Evolutionary conservation across 345 rosid genomes (phyloP), one percentile per base, ranked within the genome.

Genomic region (Rhodamnia rubescens): DNA sequence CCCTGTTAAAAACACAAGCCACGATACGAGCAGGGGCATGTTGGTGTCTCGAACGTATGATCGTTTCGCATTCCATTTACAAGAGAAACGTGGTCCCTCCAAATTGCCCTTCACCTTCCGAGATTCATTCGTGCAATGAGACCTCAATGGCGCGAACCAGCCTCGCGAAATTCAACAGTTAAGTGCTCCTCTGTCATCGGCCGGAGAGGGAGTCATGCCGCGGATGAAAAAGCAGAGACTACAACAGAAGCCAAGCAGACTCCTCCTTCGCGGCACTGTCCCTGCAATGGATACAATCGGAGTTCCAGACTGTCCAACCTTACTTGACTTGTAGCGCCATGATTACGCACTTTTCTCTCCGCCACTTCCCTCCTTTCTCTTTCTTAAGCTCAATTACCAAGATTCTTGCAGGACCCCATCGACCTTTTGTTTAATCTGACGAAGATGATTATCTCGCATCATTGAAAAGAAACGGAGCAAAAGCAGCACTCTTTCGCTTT

Each of bases 341-440:
- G 80, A 84, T 88, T 74, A 29, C 53, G 54, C 26, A 57, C 88
- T 74, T 89, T 87, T 42, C 58, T 61, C 51, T 36, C 14, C 56
- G 0, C 24, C 27, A 56, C 78, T 84, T 83, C 87, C 52, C 55
- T 51, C 40, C 40, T 11, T 1, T 20, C 5, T 36, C 32, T 20
- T 1, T 9, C 20, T 4, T 18, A 69, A 78, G 89, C 87, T 82
- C 92, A 90, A 88, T 91, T 91, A 88, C 90, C 93, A 75, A 92
- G 69, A 54, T 5, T 69, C 64, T 58, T 54, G 24, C 47, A 51
- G 42, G 42, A 7, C 84, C 56, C 49, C 56, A n/a, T 22, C 58
- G 40, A 22, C 42, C 58, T 16, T 83, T 42, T 56, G 56, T 55
- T 83, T 56, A 50, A 50, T 50, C 47, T 36, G 32, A 36, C 47